These are phyloP conservation scores for Pezicula neosporulosa DNA, from an alignment of 2,329 filamentous ascomycete genomes.

Conservation along the genomic window DNA sequence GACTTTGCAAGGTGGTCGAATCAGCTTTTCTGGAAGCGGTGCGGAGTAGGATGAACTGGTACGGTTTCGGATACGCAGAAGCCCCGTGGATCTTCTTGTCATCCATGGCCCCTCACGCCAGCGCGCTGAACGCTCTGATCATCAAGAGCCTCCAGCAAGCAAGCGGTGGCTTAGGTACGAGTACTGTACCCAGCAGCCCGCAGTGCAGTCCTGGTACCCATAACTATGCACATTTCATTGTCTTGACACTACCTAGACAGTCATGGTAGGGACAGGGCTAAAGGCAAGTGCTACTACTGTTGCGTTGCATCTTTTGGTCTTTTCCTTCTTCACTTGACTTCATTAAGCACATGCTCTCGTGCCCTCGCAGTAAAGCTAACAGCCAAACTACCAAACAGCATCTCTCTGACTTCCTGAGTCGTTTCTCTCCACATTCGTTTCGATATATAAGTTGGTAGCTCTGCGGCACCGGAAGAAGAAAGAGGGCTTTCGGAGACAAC, in stretches of 20 bases:
- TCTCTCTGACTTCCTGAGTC: not conserved
- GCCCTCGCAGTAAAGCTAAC: not conserved
- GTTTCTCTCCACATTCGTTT: constrained; percentile 7
- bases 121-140: too few species aligned
- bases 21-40: not conserved
- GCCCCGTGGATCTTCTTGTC: too few species aligned
- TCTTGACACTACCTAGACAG: too few species aligned
- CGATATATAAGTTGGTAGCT: constrained; percentile 16
- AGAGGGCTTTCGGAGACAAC: not conserved
- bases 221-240: too few species aligned
- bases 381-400: constrained; percentile 1
- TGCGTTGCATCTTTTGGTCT: not conserved
- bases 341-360: not conserved
- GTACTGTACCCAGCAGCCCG: too few species aligned
- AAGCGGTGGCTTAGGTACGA: too few species aligned
- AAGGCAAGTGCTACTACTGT: not conserved
- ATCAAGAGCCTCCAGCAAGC: too few species aligned
- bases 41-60: not conserved
- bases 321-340: not conserved
- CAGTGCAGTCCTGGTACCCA: too few species aligned
- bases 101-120: too few species aligned
- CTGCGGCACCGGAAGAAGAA: constrained; percentile 4
- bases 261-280: too few species aligned
- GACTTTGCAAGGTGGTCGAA: not conserved
- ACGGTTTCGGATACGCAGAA: not conserved